Base-by-base conservation (phyloP, 225 moss, liverwort and hornwort genomes). In the Lunularia cruciata region DNA sequence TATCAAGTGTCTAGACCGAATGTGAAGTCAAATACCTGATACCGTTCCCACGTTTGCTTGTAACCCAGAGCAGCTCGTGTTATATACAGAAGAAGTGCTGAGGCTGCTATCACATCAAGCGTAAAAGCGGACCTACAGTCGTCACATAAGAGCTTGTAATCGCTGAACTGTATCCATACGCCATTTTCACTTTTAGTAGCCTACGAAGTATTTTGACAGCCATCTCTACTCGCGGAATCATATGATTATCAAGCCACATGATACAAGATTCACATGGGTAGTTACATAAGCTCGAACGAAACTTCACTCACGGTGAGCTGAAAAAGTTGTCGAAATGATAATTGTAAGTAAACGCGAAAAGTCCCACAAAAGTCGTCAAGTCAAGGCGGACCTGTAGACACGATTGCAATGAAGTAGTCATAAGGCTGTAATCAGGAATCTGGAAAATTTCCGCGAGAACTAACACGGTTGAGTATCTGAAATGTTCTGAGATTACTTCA, bases 61-160 rank as follows among this genome's bases (percentile, higher is more conserved):
- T 94, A 94, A 28, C 94, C 91, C 57, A 94, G 65, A 0, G 79
- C 75, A 0, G 87, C 91, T 65, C 94, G 85, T 57, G 83, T 73
- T 16, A 85, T 71, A 1, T 86, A 88, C 6, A 91, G 34, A 32
- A 89, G 39, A 51, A 94, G 75, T n/a, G 94, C 86, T 22, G 91
- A 82, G 47, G 79, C 71, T 11, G 94, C 91, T 73, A 94, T 94
- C 55, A 94, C 34, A 70, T 94, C 94, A 46, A 94, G 82, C 13
- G 69, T 79, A 65, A 94, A 91, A 5, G 94, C 91, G 8, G 94
- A 94, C 28, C 81, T 81, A 73, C 43, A 45, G 8, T 8, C 61
- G 26, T n/a, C 54, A 54, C 26, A 60, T 9, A 19, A n/a, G n/a
- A n/a, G n/a, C n/a, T n/a, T n/a, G n/a, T n/a, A n/a, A n/a, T n/a